Conservation (phyloP, 495 filamentous ascomycete species). For the Aspergillus nanangensis region DNA sequence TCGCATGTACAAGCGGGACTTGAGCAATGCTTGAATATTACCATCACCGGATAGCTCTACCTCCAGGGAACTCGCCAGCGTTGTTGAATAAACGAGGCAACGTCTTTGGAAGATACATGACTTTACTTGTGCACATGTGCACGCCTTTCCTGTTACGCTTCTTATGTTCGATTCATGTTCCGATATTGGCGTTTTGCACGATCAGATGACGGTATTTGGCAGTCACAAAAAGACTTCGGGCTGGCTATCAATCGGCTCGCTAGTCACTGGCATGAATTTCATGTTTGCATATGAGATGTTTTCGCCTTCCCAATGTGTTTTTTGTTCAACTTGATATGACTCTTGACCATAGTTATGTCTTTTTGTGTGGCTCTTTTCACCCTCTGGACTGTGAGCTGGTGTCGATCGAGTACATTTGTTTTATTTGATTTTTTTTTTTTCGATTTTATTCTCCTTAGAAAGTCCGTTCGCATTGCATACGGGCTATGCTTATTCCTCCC, state of each 20-base stretch:
- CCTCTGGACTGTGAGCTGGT: neutral
- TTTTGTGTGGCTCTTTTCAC: neutral
- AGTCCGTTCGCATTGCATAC: neutral
- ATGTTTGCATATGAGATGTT: constrained; percentile 17
- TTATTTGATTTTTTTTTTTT: neutral
- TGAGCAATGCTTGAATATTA: too few species aligned
- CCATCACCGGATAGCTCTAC: neutral
- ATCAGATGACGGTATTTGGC: constrained; percentile 21
- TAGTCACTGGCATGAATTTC: constrained; percentile 24
- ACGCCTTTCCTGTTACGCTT: constrained; percentile 10
- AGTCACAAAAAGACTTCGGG: constrained; percentile 19
- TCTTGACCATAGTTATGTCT: constrained; percentile 3
- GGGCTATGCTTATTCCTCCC: neutral
- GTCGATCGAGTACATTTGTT: neutral
- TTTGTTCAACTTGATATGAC: constrained; percentile 3
- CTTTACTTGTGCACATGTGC: constrained; percentile 10
- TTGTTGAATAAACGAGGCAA: constrained; percentile 23
- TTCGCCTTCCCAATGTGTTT: constrained; percentile 4
- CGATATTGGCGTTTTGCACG: constrained; percentile 33
- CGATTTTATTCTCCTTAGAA: neutral
- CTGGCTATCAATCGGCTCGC: constrained; percentile 19
- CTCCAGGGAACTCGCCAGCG: neutral
- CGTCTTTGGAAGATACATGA: constrained; percentile 21
- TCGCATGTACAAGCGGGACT: too few species aligned
- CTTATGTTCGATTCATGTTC: constrained; percentile 20